Evolutionary conservation across 2,329 filamentous ascomycete species (phyloP), one percentile per base, ranked within the genome.

Genomic region (Spiromastix sp.): DNA sequence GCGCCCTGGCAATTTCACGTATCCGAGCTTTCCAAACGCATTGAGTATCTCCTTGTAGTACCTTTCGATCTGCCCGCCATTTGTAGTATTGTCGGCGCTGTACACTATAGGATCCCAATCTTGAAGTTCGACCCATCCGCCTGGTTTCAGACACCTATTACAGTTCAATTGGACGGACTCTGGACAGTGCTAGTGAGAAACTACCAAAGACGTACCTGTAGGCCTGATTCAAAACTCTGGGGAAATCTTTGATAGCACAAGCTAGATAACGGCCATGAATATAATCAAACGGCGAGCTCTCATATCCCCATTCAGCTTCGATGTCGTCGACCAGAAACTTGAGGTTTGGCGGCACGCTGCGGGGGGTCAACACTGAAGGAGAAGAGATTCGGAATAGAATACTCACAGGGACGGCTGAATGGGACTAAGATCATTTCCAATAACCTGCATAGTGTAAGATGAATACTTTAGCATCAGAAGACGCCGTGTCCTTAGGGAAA

Each of bases 41-140:
- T 34, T 26, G 12, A 35, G 17, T 12, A 29, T 35, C 4, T 21
- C 19, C 6, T 33, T 34, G 12, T 30, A 24, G 25, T 37, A 43
- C 13, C 34, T 27, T 22, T 41, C 38, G 13, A 43, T 17, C 18
- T 31, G 36, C 19, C 38, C 39, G 9, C 32, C 36, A 17, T 38
- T 28, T 15, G 26, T 24, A 3, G 30, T 9, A 3, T 17, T 17
- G 12, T 33, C 31, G 13, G 11, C n/a, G 3, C 18, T 22, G 21
- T 33, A 21, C n/a, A 24, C 2, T n/a, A 22, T 24, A 7, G 21
- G 4, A 22, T 33, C 59, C 32, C 55, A 42, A 15, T 66, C 52
- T 16, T 50, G 43, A 26, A 49, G 48, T 30, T 69, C 64, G 11
- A 66, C 48, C 44, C 50, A 63, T 13, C 62, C 64, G 19, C 62